Evolutionary conservation across 148 eudicot species (phyloP).

Genomic region (Camellia lanceoleosa): DNA sequence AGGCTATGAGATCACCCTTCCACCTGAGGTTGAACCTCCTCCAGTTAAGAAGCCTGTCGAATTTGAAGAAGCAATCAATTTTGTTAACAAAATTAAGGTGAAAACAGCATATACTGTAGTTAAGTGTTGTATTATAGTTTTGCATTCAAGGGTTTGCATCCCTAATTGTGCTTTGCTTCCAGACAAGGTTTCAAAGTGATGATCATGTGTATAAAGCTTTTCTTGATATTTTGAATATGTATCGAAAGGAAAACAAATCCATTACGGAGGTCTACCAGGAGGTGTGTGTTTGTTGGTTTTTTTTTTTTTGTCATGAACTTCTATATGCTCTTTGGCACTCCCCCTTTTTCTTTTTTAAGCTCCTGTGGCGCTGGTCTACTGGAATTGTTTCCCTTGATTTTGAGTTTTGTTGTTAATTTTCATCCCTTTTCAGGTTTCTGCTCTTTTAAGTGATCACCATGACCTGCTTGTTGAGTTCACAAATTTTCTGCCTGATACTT

Average conservation of each 20-base stretch:
- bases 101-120: constrained; percentile 15
- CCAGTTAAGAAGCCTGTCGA: constrained; percentile 63
- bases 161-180: constrained; percentile 23
- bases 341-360: background rate
- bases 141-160: background rate
- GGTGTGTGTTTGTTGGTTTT: constrained; percentile 32
- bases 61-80: constrained; percentile 60
- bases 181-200: constrained; percentile 63
- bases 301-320: constrained; percentile 11
- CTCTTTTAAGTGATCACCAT: constrained; percentile 47
- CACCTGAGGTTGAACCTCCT: constrained; percentile 35
- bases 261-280: constrained; percentile 56
- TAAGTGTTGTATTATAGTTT: constrained; percentile 2
- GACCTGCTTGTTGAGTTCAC: constrained; percentile 59
- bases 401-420: constrained; percentile 5
- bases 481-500: constrained; percentile 48
- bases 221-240: constrained; percentile 58
- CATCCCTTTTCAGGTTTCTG: constrained; percentile 42
- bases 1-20: constrained; percentile 60
- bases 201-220: constrained; percentile 64
- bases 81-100: constrained; percentile 79
- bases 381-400: background rate
- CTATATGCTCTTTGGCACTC: background rate
- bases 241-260: constrained; percentile 46
- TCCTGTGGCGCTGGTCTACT: background rate